Conservation (phyloP, 2,329 filamentous ascomycete genomes). For the Verticillium alfalfae region DNA sequence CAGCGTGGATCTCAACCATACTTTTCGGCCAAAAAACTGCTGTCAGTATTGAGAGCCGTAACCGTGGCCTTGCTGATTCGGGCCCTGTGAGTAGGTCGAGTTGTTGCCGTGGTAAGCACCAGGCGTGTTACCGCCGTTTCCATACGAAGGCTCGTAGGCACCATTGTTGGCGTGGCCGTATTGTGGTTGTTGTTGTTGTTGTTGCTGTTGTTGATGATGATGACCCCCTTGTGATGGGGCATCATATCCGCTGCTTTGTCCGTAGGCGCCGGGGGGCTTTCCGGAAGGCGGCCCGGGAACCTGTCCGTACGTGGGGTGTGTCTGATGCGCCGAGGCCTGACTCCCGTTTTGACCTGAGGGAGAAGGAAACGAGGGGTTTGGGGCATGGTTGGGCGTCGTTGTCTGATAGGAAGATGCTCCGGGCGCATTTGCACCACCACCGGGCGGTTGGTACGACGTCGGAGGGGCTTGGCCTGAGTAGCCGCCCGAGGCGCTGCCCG, state of each 20-base stretch:
- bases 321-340: constrained; percentile 6
- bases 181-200: constrained; percentile 2
- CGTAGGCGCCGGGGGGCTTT: constrained; percentile 8
- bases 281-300: constrained; percentile 8
- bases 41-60: constrained; percentile 10
- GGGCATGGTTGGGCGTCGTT: constrained; percentile 14
- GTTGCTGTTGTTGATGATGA: background rate
- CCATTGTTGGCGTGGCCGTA: constrained; percentile 9
- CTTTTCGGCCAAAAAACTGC: background rate
- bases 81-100: constrained; percentile 10
- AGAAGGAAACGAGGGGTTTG: constrained; percentile 13
- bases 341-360: constrained; percentile 9
- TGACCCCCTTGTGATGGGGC: constrained; percentile 11
- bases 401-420: constrained; percentile 21
- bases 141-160: constrained; percentile 20
- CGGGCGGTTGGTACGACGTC: constrained; percentile 47
- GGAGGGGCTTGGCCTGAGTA: constrained; percentile 61
- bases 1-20: too few relatives aligned
- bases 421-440: constrained; percentile 13
- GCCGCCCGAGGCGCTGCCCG: constrained; percentile 40
- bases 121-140: constrained; percentile 16
- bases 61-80: constrained; percentile 11
- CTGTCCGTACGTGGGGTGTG: constrained; percentile 15
- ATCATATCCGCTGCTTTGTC: constrained; percentile 10
- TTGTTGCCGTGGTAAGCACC: constrained; percentile 27